Percentiles rank a stretch among this genome's conserved stretches.
phyloP scores from a whole-genome alignment of 805 yeast species.

The Starmerella apicola region DNA sequence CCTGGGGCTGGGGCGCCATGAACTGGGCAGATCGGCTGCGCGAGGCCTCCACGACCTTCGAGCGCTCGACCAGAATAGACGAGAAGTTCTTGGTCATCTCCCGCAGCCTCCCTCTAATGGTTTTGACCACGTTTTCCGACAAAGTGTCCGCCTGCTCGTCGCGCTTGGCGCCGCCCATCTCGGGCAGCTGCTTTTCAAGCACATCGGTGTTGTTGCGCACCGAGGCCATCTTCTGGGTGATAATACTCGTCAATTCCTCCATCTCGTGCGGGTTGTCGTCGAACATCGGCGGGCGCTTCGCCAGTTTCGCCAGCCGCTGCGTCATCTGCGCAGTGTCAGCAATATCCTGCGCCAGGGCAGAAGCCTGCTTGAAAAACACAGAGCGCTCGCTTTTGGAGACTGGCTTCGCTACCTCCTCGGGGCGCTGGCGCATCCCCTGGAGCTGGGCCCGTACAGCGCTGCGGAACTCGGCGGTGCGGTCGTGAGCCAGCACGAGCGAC shows the following conservation, averaged over 20 bases:
- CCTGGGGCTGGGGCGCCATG: conserved; percentile 36
- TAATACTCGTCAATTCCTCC: conserved; percentile 75
- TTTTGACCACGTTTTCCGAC: conserved; percentile 73
- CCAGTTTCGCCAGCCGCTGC: conserved; percentile 68
- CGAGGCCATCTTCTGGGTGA: conserved; percentile 69
- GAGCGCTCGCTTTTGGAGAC: conserved; percentile 21
- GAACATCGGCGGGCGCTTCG: conserved; percentile 79
- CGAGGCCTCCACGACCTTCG: conserved; percentile 66
- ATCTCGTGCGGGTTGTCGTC: conserved; percentile 92
- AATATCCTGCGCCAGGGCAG: conserved; percentile 76
- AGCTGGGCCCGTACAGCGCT: conserved; percentile 74
- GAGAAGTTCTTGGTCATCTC: conserved; percentile 88
- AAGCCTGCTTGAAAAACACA: conserved; percentile 60
- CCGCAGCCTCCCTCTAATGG: conserved; percentile 79
- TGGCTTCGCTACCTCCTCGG: conserved; percentile 9
- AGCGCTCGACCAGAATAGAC: conserved; percentile 77
- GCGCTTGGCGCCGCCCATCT: conserved; percentile 21
- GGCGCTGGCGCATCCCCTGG: conserved; percentile 34
- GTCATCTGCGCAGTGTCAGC: conserved; percentile 72
- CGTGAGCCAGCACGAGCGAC: conserved; percentile 34
- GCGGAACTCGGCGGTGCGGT: conserved; percentile 85
- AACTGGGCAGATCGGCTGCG: conserved; percentile 77
- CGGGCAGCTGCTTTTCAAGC: conserved; percentile 41
- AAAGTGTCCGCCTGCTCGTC: conserved; percentile 54
- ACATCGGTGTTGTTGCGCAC: conserved; percentile 60